These are phyloP conservation scores for Allantophomopsis lycopodina DNA, from an alignment of 2,329 filamentous ascomycete genomes.

Conservation along the genomic window DNA sequence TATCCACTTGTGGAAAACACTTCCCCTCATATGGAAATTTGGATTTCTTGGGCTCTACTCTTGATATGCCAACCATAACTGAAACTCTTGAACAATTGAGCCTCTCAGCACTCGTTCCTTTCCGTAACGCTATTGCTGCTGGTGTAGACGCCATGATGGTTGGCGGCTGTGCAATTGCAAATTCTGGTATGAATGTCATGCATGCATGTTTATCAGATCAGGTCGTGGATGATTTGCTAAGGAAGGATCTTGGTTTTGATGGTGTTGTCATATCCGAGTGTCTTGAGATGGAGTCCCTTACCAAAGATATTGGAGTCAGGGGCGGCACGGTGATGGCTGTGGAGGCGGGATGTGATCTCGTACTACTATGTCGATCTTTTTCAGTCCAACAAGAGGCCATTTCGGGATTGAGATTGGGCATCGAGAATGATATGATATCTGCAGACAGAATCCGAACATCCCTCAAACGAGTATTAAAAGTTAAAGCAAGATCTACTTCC, in stretches of 20 bases:
- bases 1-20: slow-evolving; percentile 87
- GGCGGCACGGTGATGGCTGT: slow-evolving; percentile 96
- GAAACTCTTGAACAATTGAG: slow-evolving; percentile 88
- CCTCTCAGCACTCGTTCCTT: slow-evolving; percentile 81
- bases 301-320: slow-evolving; percentile 91
- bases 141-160: slow-evolving; percentile 94
- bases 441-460: slow-evolving; percentile 71
- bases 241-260: slow-evolving; percentile 79
- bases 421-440: slow-evolving; percentile 82
- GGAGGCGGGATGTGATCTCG: slow-evolving; percentile 86
- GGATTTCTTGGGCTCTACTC: slow-evolving; percentile 79
- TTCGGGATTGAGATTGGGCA: slow-evolving; percentile 73
- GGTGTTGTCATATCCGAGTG: slow-evolving; percentile 94
- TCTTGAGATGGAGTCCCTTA: slow-evolving; percentile 90
- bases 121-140: slow-evolving; percentile 75
- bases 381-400: slow-evolving; percentile 86
- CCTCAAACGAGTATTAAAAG: slow-evolving; percentile 58
- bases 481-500: slow-evolving; percentile 77
- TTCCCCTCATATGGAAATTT: slow-evolving; percentile 94
- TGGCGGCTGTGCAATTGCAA: slow-evolving; percentile 85
- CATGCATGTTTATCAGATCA: slow-evolving; percentile 89
- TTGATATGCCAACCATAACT: slow-evolving; percentile 91
- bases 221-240: slow-evolving; percentile 77
- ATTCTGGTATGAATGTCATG: slow-evolving; percentile 73
- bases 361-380: slow-evolving; percentile 79